Base-by-base conservation (phyloP, 1,284 basidiomycete species). In the Caloboletus firmus region DNA sequence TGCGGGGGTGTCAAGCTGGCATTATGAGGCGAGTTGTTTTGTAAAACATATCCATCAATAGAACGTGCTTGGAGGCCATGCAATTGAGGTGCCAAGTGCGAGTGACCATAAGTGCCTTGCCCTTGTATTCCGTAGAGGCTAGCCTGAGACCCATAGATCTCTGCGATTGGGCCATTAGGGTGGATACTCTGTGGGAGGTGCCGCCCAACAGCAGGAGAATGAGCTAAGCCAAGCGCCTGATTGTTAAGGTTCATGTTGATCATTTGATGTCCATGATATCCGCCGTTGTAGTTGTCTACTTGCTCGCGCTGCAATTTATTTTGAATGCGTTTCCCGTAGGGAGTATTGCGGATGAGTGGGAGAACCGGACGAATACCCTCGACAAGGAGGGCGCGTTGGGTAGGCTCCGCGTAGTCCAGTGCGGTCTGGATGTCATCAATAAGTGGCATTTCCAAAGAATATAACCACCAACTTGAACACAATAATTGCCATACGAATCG, bases 311-410 rank as follows among this genome's bases (percentile, higher is more conserved):
- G 93, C 52, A 98, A 79, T 76, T 97, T 97, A 78, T 93, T 95
- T 75, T 97, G 95, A 65, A 98, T 98, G 50, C 95, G 89, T 79
- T 98, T 98, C 65, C 95, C 95, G 66, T 98, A 98, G 4, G 95
- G 95, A 5, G 95, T 98, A 75, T 97, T 98, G 65, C 95, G 89
- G 68, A 98, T 97, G 59, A 97, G 81, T 3, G 93, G 95, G 30
- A 98, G 81, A 57, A 97, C 94, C n/a, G 95, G 95, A 51, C 95
- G 89, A 69, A 98, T 98, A 63, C 92, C 93, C 69, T 97, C 94
- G 34, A 98, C 92, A 40, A 98, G 85, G 62, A 87, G 72, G 11
- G 80, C 87, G 44, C 95, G 89, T 72, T 98, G 95, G 22, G 72
- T 78, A 32, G 93, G 89, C 63, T 97, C 95, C 47, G 95, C 94